Conservation (phyloP, 176 grass and related monocot species). For the Elymus sibiricus region DNA sequence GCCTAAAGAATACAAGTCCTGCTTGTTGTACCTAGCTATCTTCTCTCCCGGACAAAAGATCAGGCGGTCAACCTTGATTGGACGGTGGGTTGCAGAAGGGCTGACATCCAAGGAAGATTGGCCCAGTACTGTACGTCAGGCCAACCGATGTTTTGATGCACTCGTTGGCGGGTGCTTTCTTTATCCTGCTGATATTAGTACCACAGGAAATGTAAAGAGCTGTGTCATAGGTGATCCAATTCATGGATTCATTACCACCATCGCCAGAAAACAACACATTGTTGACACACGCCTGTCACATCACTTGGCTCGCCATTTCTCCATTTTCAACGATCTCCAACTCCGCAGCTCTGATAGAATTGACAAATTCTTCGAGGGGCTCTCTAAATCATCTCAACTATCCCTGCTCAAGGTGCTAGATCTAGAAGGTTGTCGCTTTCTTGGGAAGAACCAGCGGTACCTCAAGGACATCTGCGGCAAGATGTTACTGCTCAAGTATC, state of each 20-base stretch:
- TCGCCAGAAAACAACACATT: neutral
- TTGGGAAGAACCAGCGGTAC: neutral
- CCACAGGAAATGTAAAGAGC: neutral
- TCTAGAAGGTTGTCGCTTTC: constrained; percentile 3
- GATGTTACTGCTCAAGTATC: constrained; percentile 12
- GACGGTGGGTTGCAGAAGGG: neutral
- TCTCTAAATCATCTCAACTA: neutral
- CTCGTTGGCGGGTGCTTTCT: neutral
- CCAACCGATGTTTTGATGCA: neutral
- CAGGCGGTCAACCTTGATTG: neutral
- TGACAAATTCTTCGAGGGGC: neutral
- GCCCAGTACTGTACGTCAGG: neutral
- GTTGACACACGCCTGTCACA: neutral
- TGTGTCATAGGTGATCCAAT: neutral
- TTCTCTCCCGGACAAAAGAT: neutral
- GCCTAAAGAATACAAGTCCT: neutral
- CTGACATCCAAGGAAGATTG: neutral
- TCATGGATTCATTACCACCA: constrained; percentile 12
- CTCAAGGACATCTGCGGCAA: constrained; percentile 12
- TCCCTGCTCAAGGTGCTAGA: constrained; percentile 28
- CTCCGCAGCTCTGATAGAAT: neutral
- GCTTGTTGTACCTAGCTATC: constrained; percentile 7
- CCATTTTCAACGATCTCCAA: constrained; percentile 10
- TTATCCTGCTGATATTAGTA: neutral
- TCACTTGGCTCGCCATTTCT: constrained; percentile 17